Conservation (phyloP, 202 grass and related monocot species). For the Digitaria exilis region DNA sequence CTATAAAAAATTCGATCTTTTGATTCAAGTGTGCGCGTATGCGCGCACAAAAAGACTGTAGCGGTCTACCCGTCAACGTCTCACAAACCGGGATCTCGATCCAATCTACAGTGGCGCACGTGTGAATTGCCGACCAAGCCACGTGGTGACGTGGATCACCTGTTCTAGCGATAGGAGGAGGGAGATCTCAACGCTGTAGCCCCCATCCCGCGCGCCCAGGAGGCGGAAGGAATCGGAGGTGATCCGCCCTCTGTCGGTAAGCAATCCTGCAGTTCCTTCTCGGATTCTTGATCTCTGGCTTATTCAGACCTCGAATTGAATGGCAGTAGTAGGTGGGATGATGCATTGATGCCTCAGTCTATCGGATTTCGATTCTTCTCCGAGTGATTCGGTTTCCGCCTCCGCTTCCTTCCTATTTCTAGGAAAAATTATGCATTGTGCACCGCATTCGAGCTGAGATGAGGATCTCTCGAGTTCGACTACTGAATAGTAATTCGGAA, state of each 20-base stretch:
- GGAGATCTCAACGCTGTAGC: background rate
- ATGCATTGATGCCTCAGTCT: too few relatives aligned
- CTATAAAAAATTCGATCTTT: too few relatives aligned
- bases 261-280: background rate
- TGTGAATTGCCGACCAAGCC: background rate
- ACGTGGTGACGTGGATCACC: background rate
- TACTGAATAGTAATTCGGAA: background rate
- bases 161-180: background rate
- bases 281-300: background rate
- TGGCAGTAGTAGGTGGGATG: background rate
- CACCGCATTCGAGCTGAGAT: background rate
- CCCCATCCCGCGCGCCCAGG: background rate
- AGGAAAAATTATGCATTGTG: background rate
- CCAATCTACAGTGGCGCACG: background rate
- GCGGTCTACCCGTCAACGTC: background rate
- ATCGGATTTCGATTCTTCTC: background rate
- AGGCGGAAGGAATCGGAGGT: conserved; percentile 8
- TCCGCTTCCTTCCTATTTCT: background rate
- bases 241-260: background rate
- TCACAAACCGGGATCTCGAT: background rate
- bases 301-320: background rate
- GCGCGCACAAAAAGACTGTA: background rate
- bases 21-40: too few relatives aligned
- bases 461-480: background rate
- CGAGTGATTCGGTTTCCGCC: background rate